Base-by-base conservation (phyloP, 129 eudicot genomes). In the Escallonia herrerae region DNA sequence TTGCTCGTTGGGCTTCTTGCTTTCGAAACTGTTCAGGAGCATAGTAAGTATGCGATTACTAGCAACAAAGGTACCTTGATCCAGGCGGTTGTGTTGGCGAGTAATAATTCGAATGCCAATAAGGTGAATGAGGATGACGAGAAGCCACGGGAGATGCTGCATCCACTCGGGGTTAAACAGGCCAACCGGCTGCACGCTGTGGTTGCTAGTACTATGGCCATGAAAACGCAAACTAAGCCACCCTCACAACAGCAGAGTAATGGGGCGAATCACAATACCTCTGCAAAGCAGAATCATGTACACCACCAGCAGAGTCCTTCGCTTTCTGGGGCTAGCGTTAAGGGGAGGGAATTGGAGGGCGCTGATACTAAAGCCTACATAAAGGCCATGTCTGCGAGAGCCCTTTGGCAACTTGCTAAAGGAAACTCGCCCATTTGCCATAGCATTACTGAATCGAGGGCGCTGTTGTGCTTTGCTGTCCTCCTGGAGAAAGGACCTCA, bases 391-490 rank as follows among this genome's bases (percentile, higher is more conserved):
- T 60, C 82, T 7, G 82, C 86, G 15, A 56, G 80, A 43, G 86
- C 86, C 15, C 82, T 81, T 56, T 77, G 86, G 76, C 79, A 73
- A 41, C 86, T 81, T 2, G 79, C 86, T 38, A 81, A 73, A n/a
- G 80, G 80, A 7, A 81, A 81, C 66, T 74, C 86, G 1, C 41
- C 80, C 52, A 77, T 81, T 61, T 81, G 86, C 62, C 69, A 69
- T 10, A 81, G 80, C 82, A 81, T 81, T 8, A 81, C 86, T 2
- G 86, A 81, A 10, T 81, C 86, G 2, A 60, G 86, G 63, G 86
- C 86, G 0, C 71, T 81, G 15, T 39, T 81, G 13, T 81, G 86
- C 51, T 81, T 81, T 39, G 86, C 86, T 1, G 82, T 73, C 12
- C 80, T 81, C 5, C 15, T 81, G 11, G 86, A 81, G 62, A 81